Base-by-base conservation (phyloP, 2,329 filamentous ascomycete species). In the Diaporthe ampelina region DNA sequence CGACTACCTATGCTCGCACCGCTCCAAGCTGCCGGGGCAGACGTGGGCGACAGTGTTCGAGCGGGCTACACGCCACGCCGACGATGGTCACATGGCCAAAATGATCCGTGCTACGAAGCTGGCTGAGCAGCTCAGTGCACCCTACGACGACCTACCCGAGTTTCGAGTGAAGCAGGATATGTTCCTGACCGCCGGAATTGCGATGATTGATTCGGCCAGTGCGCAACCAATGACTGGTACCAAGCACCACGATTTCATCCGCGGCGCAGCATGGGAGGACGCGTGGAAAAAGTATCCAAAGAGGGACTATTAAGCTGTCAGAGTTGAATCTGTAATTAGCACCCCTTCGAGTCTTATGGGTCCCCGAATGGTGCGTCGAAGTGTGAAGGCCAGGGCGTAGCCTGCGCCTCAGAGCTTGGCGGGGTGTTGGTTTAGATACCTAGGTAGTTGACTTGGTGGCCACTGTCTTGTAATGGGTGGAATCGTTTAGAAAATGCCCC, bases 41-140 rank as follows among this genome's bases (percentile, higher is more conserved):
- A 56, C 45, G 24, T 69, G 65, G 65, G 45, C 21, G 45, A 56
- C 45, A n/a, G 65, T 69, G 24, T 69, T 69, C 19, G 65, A 69
- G 65, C 65, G 65, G 15, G 65, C 65, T 11, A 69, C 65, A 15
- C 65, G 48, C 13, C 65, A 69, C 29, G 65, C 45, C 1, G 65
- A 69, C 65, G 65, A 69, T 35, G 65, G 65, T 21, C 65, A 69
- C 24, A 69, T 69, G 65, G 65, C 65, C 48, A 69, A 69, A 48
- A 69, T 69, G 65, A 69, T 69, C 29, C 65, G 65, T 26, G 35
- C 65, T 24, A 69, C 65, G 11, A 69, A 54, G 45, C 24, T 69
- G 24, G 65, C 65, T 9, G 48, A 69, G 65, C 45, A 69, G 24
- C 50, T 69, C 8, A 56, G 45, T 26, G 52, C 19, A 48, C 65